Base-by-base conservation (phyloP, 371 early-diverging fungal genomes). In the Syncephalastrum contaminatum region DNA sequence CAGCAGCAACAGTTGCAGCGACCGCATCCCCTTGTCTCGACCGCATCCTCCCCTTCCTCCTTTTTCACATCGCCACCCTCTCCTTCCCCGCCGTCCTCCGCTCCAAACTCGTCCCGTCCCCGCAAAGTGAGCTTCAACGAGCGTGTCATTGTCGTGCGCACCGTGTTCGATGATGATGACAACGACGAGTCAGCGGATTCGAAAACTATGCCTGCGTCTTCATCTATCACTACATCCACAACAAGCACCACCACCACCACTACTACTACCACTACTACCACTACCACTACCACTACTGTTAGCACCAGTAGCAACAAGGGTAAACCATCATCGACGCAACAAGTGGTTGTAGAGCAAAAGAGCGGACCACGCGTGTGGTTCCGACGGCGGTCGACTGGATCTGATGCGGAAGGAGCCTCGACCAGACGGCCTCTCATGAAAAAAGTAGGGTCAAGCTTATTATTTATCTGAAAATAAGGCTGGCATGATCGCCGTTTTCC, bases 61-160 rank as follows among this genome's bases (percentile, higher is more conserved):
- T 43, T 62, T 50, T 20, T 30, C 50, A 49, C 30, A 16, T 42
- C 24, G 30, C 43, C 14, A 5, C 18, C 16, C 21, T 22, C 45
- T 19, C 12, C 19, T 6, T 22, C 51, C 2, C 40, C 39, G 19
- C 40, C 42, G 3, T 20, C 52, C n/a, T 46, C 46, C 51, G 47
- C 56, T 13, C 42, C 41, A 7, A 40, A 27, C 12, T 20, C n/a
- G 25, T n/a, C 21, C 20, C 18, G 56, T 15, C 12, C 41, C 15
- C 36, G 63, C 47, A 66, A 63, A 56, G 66, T 66, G 4, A 66
- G 66, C 21, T 66, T 66, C 56, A 45, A 62, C 53, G 64, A 63
- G 46, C 59, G 63, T 22, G 66, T 66, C 4, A 51, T 66, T 3
- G 66, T 66, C 13, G 63, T 66, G n/a, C 59, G 64, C 42, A 66